phyloP scores from a whole-genome alignment of 1,284 basidiomycete species.

The Tremellales sp. region DNA sequence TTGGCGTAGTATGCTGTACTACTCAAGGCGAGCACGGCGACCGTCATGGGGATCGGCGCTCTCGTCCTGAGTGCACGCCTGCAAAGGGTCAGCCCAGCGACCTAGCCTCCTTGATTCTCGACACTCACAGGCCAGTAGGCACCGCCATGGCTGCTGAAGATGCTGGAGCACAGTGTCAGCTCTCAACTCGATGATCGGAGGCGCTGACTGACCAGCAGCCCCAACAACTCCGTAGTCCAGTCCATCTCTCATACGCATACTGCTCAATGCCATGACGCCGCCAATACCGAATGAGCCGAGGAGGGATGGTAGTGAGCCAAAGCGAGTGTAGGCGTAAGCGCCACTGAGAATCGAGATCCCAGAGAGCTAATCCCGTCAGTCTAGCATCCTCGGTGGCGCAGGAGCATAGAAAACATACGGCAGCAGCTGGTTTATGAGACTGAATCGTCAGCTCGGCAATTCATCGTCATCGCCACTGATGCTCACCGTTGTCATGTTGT shows the following conservation, averaged over 20 bases:
- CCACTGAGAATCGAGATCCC: conserved; percentile 31
- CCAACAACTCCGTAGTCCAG: conserved; percentile 31
- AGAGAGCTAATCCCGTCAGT: conserved; percentile 17
- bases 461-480: no score
- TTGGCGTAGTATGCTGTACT: conserved; percentile 33
- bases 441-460: no score
- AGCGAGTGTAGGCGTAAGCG: conserved; percentile 31
- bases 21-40: conserved; percentile 22
- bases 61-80: conserved; percentile 30
- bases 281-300: conserved; percentile 28
- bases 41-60: conserved; percentile 18
- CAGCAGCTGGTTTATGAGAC: no score
- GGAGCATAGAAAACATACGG: no score
- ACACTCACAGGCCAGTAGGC: conserved; percentile 13
- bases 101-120: no score
- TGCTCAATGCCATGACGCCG: conserved; percentile 28
- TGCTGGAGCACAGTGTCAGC: no score
- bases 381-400: no score
- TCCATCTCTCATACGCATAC: conserved; percentile 36
- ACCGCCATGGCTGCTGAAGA: conserved; percentile 13
- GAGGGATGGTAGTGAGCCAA: conserved; percentile 27
- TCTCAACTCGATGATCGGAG: conserved; percentile 2
- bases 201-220: conserved; percentile 21
- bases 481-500: no score
- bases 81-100: neutral